A percentile compares a stretch with the other conserved stretches of the same genome.
These are phyloP conservation scores for Epichloe hybrida DNA, from an alignment of 2,329 filamentous ascomycete genomes.

Conservation along the genomic window DNA sequence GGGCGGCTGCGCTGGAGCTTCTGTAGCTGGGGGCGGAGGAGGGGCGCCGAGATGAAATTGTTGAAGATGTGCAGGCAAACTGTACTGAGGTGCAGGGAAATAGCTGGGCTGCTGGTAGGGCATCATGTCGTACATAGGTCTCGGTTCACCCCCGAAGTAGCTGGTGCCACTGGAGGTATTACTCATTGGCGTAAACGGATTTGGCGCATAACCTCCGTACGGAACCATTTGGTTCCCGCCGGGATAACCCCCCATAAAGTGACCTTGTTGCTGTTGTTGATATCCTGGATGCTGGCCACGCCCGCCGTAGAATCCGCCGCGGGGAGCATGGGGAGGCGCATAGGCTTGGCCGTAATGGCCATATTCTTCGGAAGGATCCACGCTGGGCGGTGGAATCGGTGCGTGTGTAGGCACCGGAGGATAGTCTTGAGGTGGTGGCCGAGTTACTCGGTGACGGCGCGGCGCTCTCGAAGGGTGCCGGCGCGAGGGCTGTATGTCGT, in stretches of 20 bases:
- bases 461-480: constrained; percentile 10
- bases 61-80: constrained; percentile 16
- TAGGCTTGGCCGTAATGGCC: constrained; percentile 17
- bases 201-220: constrained; percentile 24
- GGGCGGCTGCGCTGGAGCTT: constrained; percentile 18
- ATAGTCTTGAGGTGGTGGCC: constrained; percentile 22
- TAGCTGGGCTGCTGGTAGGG: constrained; percentile 27
- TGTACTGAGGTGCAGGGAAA: constrained; percentile 7
- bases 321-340: constrained; percentile 11
- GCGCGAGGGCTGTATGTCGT: constrained; percentile 16
- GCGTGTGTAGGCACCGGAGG: constrained; percentile 21
- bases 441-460: constrained; percentile 21
- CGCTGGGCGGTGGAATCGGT: constrained; percentile 44
- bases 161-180: constrained; percentile 23
- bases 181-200: constrained; percentile 32
- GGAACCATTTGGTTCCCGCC: constrained; percentile 33
- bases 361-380: constrained; percentile 54
- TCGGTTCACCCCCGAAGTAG: constrained; percentile 28
- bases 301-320: constrained; percentile 14
- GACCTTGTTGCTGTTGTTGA: constrained; percentile 33
- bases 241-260: constrained; percentile 26
- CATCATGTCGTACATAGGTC: constrained; percentile 35
- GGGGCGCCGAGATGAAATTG: constrained; percentile 25
- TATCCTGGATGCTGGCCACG: constrained; percentile 24
- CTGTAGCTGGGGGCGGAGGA: constrained; percentile 27